phyloP scores from a whole-genome alignment of 306 rosid species.

The Ceratonia siliqua region DNA sequence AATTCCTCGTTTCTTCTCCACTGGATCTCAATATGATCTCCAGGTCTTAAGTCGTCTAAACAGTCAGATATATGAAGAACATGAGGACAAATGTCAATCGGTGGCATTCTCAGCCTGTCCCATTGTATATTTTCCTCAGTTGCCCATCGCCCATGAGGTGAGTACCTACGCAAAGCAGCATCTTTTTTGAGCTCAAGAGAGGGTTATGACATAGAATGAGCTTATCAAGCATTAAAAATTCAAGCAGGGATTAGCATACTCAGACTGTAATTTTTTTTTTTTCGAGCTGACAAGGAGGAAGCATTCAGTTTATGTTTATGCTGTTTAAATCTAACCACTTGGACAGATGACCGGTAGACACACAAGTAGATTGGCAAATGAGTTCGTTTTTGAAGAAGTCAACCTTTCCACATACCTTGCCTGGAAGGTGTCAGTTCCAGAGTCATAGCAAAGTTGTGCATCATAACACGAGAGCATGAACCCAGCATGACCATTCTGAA shows the following conservation, averaged over 20 bases:
- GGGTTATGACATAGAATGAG: neutral
- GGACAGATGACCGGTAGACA: neutral
- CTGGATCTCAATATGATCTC: conserved; percentile 91
- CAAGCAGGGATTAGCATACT: neutral
- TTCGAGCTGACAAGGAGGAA: neutral
- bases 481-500: conserved; percentile 92
- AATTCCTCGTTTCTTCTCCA: conserved; percentile 91
- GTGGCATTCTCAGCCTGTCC: conserved; percentile 82
- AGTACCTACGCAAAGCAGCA: conserved; percentile 58
- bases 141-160: conserved; percentile 75
- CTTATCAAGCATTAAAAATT: neutral
- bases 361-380: conserved; percentile 13
- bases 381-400: conserved; percentile 17
- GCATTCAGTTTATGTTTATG: neutral
- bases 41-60: conserved; percentile 68
- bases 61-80: conserved; percentile 73
- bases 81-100: conserved; percentile 61
- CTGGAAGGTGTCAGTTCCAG: conserved; percentile 57
- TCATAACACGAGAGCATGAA: conserved; percentile 94
- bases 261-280: neutral
- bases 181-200: conserved; percentile 10
- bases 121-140: conserved; percentile 75
- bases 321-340: conserved; percentile 22
- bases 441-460: conserved; percentile 78
- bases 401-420: conserved; percentile 68